A percentile compares a stretch with the other conserved stretches of the same genome.
These are phyloP conservation scores for Aspergillus sparsus DNA, from an alignment of 495 filamentous ascomycete species.

Conservation along the genomic window DNA sequence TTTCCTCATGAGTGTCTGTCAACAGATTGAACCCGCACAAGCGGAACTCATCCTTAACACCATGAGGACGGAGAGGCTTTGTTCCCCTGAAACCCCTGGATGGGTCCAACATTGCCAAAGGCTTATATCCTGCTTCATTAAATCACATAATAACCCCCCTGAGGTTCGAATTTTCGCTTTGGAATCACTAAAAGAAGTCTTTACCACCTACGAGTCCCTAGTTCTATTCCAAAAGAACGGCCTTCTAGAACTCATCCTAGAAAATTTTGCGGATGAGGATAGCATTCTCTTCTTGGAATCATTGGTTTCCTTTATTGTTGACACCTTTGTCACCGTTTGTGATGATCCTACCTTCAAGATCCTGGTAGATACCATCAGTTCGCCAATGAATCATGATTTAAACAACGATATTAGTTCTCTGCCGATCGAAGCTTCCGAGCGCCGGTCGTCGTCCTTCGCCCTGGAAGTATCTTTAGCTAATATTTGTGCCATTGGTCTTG, in stretches of 20 bases:
- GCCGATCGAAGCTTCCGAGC: slow-evolving; percentile 28
- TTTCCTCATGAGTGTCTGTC: slow-evolving; percentile 41
- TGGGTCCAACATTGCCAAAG: slow-evolving; percentile 66
- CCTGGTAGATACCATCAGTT: slow-evolving; percentile 37
- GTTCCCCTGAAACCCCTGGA: slow-evolving; percentile 66
- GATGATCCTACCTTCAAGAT: slow-evolving; percentile 39
- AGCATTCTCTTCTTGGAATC: slow-evolving; percentile 53
- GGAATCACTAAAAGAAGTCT: slow-evolving; percentile 63
- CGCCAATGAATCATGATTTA: slow-evolving; percentile 42
- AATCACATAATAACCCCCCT: slow-evolving; percentile 60
- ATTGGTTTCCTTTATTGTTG: slow-evolving; percentile 46
- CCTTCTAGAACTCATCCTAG: slow-evolving; percentile 43
- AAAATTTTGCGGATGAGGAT: slow-evolving; percentile 47
- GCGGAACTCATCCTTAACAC: slow-evolving; percentile 45
- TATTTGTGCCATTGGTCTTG: slow-evolving; percentile 45
- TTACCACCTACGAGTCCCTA: slow-evolving; percentile 53
- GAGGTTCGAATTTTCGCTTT: slow-evolving; percentile 69
- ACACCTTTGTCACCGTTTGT: slow-evolving; percentile 33
- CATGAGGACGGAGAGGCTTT: slow-evolving; percentile 51
- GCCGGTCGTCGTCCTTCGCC: slow-evolving; percentile 36
- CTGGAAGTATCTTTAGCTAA: slow-evolving; percentile 45
- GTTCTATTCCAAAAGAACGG: slow-evolving; percentile 38
- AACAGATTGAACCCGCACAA: slow-evolving; percentile 46
- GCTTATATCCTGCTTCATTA: slow-evolving; percentile 67
- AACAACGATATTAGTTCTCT: slow-evolving; percentile 21